Evolutionary conservation across 2,329 filamentous ascomycete genomes (phyloP), one percentile per base, ranked within the genome.

Genomic region (Pestalotiopsis sp.): DNA sequence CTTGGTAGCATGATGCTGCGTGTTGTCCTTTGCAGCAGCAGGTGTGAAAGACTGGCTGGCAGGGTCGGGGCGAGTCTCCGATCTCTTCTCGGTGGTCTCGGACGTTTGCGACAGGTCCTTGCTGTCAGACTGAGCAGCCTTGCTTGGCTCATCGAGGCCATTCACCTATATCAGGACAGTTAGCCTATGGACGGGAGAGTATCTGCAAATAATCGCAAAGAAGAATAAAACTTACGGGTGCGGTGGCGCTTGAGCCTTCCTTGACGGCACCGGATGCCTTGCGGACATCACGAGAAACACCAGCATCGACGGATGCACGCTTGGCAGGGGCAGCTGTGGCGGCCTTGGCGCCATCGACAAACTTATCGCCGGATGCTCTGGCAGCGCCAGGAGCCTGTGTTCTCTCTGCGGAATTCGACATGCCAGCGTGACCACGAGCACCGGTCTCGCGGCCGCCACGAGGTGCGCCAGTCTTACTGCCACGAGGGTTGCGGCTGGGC

Each of bases 401-500:
- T 20, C 66, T 52, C 14, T 67, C 66, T 17, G 31, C 23, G 7
- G 66, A 36, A 14, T 23, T 39, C 12, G 64, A 23, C 31, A 66
- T 70, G 13, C 68, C 66, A 38, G 69, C 62, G 64, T 76, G 73
- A 45, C 70, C 71, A 56, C 75, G 71, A 39, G 70, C 56, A 14
- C 69, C 59, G 41, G 64, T 62, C 52, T 80, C 75, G 66, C 79
- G 74, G 59, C 75, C 75, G 56, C 75, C 75, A 63, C 78, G 75
- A 3, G 75, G 66, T 17, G 45, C 41, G 49, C 74, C 74, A 41
- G 72, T 70, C 45, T 76, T 77, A 14, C 86, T 85, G 17, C 85
- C 84, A 36, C 87, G 87, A 39, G 84, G 78, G 66, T 82, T 81
- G 70, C 86, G 85, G 60, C 81, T 82, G 14, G 91, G 90, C 56